Percentiles rank a stretch among this genome's conserved stretches.
Conservation (phyloP, 164 flowering plant species). For the Chimonanthus salicifolius region DNA sequence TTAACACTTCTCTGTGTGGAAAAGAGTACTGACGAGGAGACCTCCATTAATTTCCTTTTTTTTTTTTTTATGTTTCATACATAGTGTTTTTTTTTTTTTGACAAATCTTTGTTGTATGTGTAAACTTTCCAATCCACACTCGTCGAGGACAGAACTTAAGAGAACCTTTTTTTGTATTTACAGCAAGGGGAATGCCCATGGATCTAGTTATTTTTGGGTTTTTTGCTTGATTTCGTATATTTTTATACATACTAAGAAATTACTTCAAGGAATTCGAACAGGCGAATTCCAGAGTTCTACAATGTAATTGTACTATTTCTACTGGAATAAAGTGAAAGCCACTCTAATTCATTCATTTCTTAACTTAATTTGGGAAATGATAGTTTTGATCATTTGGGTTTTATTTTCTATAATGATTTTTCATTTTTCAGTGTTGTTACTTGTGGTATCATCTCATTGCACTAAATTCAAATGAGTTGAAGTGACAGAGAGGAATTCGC, state of each 20-base stretch:
- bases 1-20: neutral
- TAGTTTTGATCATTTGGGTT: neutral
- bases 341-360: neutral
- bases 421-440: neutral
- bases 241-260: neutral
- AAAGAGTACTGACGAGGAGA: neutral
- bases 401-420: too few species aligned
- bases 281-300: neutral
- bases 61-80: neutral
- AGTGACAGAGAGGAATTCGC: neutral
- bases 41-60: neutral
- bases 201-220: constrained; percentile 2
- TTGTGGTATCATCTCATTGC: neutral
- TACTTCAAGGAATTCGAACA: neutral
- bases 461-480: too few species aligned
- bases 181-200: neutral
- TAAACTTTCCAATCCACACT: neutral
- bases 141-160: neutral
- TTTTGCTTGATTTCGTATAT: neutral
- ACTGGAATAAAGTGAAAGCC: constrained; percentile 1
- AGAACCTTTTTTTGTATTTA: neutral
- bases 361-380: neutral
- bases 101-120: constrained; percentile 10
- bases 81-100: neutral
- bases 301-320: neutral